phyloP scores from a whole-genome alignment of 768 basidiomycete species.

The Auriscalpium orientale region DNA sequence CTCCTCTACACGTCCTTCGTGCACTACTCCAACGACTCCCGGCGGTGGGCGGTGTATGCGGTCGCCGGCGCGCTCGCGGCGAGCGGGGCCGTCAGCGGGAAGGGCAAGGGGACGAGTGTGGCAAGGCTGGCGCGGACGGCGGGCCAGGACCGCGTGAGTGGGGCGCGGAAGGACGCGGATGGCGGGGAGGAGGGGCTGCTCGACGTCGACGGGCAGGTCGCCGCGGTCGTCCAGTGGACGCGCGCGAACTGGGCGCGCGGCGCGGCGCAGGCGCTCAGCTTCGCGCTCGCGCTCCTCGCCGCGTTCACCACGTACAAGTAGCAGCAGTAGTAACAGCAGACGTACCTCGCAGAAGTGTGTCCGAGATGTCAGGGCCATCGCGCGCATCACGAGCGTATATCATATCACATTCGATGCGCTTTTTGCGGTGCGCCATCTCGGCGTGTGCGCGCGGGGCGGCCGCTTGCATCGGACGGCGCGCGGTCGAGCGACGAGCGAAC shows the following conservation, averaged over 20 bases:
- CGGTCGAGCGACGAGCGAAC: too few relatives aligned
- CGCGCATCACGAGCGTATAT: too few relatives aligned
- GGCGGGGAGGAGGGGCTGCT: background rate
- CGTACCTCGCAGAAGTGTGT: too few relatives aligned
- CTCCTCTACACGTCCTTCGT: background rate
- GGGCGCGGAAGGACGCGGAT: too few relatives aligned
- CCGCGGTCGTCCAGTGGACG: background rate
- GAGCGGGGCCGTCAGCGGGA: background rate
- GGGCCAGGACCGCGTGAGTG: background rate
- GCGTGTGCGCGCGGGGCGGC: too few relatives aligned
- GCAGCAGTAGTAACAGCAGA: background rate
- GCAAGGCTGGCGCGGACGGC: background rate
- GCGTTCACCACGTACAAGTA: background rate
- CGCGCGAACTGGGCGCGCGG: background rate
- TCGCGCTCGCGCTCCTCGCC: background rate
- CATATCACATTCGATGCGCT: too few relatives aligned
- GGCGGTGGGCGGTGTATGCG: background rate
- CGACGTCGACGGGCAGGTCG: background rate
- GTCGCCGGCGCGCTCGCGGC: background rate
- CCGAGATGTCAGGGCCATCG: too few relatives aligned
- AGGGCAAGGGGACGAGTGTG: background rate
- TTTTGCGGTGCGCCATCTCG: too few relatives aligned
- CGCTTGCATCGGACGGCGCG: too few relatives aligned
- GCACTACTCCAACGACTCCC: background rate
- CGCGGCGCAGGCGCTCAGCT: background rate